Conservation (phyloP, 2,329 filamentous ascomycete genomes). For the Emergomyces orientalis region DNA sequence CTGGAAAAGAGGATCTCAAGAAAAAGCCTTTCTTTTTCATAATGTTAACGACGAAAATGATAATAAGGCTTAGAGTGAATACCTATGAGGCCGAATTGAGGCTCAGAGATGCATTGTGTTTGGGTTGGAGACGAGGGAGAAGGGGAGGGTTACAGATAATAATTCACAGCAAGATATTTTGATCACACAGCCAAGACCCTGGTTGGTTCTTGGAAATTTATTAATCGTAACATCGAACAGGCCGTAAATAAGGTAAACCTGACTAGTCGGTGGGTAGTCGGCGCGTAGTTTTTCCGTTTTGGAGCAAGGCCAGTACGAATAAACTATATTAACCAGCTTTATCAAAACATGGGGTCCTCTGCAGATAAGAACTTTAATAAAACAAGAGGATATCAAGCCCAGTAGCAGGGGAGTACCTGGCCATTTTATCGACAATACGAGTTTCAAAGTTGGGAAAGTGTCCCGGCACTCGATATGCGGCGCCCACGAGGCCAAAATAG, state of each 20-base stretch:
- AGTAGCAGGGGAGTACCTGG: too few relatives aligned
- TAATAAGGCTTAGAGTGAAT: neutral
- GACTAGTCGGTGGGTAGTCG: too few relatives aligned
- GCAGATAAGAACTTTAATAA: too few relatives aligned
- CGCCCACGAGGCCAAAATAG: neutral
- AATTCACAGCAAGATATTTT: neutral
- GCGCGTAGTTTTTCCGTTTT: too few relatives aligned
- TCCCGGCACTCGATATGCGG: too few relatives aligned
- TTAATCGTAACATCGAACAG: neutral
- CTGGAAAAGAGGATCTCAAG: neutral
- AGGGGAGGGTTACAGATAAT: neutral
- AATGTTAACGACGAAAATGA: too few relatives aligned
- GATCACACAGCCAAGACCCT: neutral
- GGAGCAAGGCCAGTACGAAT: too few relatives aligned
- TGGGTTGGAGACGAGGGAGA: neutral
- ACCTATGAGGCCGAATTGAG: neutral
- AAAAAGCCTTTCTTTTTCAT: neutral
- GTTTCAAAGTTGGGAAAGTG: neutral
- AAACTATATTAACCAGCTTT: too few relatives aligned
- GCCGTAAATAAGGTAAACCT: too few relatives aligned
- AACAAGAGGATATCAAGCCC: too few relatives aligned
- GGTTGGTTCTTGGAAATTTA: neutral
- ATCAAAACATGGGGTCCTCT: too few relatives aligned
- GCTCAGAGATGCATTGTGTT: neutral
- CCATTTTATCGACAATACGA: too few relatives aligned